Conservation (phyloP, 2,329 filamentous ascomycete genomes). For the Monosporascus sp. region DNA sequence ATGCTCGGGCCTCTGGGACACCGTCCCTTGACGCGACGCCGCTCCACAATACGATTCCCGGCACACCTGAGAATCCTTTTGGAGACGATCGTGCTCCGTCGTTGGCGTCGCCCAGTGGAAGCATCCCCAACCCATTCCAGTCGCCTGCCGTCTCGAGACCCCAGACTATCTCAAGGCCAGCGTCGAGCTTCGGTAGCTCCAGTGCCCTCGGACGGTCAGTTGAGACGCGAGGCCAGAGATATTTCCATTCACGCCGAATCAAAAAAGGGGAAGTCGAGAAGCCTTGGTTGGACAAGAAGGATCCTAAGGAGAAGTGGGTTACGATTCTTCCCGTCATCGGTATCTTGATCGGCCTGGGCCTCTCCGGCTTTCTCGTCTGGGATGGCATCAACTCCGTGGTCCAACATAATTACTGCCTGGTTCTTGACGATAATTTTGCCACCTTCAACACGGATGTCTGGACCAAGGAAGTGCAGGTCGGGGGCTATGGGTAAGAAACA, state of each 20-base stretch:
- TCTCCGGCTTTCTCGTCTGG: constrained; percentile 69
- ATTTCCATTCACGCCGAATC: constrained; percentile 70
- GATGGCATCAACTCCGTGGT: constrained; percentile 68
- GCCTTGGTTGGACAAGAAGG: constrained; percentile 69
- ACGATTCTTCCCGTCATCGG: constrained; percentile 74
- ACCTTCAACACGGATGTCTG: constrained; percentile 56
- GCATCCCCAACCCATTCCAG: constrained; percentile 38
- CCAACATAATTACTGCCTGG: constrained; percentile 66
- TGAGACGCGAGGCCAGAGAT: constrained; percentile 42
- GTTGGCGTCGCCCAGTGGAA: constrained; percentile 12
- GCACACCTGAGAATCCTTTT: neutral
- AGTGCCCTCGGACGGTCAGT: constrained; percentile 32
- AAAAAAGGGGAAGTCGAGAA: constrained; percentile 69
- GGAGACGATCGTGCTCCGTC: neutral
- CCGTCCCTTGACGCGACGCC: neutral
- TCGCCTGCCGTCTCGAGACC: constrained; percentile 30
- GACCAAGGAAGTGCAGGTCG: constrained; percentile 70
- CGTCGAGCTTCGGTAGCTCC: constrained; percentile 42
- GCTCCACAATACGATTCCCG: neutral
- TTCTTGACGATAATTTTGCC: constrained; percentile 63
- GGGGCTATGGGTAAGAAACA: constrained; percentile 64
- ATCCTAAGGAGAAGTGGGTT: constrained; percentile 80
- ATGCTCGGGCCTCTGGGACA: neutral
- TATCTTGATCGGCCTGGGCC: constrained; percentile 59
- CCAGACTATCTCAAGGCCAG: constrained; percentile 35